Base-by-base conservation (phyloP, 2,329 filamentous ascomycete genomes). In the Colletotrichum orchidophilum region DNA sequence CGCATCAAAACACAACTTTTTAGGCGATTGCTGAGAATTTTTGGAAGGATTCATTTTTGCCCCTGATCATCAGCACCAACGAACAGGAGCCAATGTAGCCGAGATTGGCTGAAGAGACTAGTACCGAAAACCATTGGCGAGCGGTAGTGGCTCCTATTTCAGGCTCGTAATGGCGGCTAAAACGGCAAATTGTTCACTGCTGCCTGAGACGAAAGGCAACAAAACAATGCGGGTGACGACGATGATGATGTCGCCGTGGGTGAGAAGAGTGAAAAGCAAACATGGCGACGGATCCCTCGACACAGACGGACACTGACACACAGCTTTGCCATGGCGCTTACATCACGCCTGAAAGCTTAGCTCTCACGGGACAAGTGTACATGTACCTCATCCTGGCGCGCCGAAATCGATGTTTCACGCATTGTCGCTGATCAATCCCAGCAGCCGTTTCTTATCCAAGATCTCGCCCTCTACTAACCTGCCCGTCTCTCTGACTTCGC, bases 401-500 rank as follows among this genome's bases (percentile, higher is more conserved):
- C n/a, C n/a, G n/a, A n/a, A 15, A 18, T n/a, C 18, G 8, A 46
- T 8, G 18, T 9, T 18, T 46, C 18, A 46, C 21, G 2, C 5
- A 2, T 53, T 13, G 2, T n/a, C 31, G 5, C 24, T 27, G 27
- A 81, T 72, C 33, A 81, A 76, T 5, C 63, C 60, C 3, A 54
- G 26, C 5, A 81, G 64, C 35, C 66, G 73, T 31, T 71, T 64
- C 64, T 75, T 73, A 58, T 81, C 75, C 15, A 81, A 70, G 57
- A 81, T 80, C 59, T 74, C 65, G 15, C 12, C 63, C n/a, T 66
- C 63, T 3, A 66, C 63, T 9, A 66, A 18, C 3, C 79, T 74
- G 1, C 77, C 81, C 5, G 78, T 79, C 72, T 79, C 77, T 39
- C 74, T 67, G 2, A 80, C 72, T 63, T 75, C 65, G 3, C 78